Conservation (phyloP, 768 basidiomycete genomes). For the Amylocystis lapponica region DNA sequence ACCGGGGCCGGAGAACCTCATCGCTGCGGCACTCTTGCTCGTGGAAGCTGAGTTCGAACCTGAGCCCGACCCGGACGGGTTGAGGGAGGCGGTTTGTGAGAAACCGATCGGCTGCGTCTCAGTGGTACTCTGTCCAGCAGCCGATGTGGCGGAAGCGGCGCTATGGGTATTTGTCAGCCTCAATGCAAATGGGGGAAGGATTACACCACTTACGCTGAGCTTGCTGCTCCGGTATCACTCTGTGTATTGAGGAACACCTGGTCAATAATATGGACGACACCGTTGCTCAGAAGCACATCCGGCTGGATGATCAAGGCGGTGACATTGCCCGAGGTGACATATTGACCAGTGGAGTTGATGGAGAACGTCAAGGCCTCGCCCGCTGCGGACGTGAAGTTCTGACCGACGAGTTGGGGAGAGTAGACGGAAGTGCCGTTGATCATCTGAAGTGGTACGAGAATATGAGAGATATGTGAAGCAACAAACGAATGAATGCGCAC, state of each 20-base stretch:
- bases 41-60: neutral
- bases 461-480: neutral
- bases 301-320: conserved; percentile 49
- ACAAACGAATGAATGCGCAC: conserved; percentile 29
- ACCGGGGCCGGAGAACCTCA: neutral
- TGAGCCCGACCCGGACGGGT: conserved; percentile 2
- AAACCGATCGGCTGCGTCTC: conserved; percentile 37
- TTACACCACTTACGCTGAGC: conserved; percentile 52
- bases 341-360: conserved; percentile 53
- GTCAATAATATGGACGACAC: conserved; percentile 63
- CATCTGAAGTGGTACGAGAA: conserved; percentile 29
- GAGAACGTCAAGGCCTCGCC: conserved; percentile 49
- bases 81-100: conserved; percentile 14
- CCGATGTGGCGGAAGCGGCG: conserved; percentile 43
- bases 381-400: conserved; percentile 44
- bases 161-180: conserved; percentile 15
- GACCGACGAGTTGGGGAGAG: conserved; percentile 41
- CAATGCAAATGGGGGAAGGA: neutral
- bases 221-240: conserved; percentile 38
- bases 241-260: conserved; percentile 44
- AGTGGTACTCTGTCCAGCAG: conserved; percentile 29
- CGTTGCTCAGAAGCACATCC: conserved; percentile 60
- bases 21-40: neutral
- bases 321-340: conserved; percentile 41
- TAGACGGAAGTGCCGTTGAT: conserved; percentile 69